Evolutionary conservation across 495 filamentous ascomycete genomes (phyloP).

Genomic region (Neurospora sp.): DNA sequence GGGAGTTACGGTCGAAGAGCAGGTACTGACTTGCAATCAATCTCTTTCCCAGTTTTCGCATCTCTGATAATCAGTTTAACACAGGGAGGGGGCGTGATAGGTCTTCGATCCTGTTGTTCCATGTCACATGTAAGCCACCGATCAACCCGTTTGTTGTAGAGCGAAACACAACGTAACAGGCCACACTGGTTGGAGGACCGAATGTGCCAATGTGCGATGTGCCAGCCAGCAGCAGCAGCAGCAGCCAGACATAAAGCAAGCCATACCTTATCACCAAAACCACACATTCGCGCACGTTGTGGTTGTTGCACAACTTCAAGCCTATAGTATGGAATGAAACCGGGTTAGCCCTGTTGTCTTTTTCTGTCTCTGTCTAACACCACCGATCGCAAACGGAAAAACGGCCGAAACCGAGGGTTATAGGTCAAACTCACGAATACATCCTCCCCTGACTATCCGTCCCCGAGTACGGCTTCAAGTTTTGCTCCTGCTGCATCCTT

Average conservation of each 20-base stretch:
- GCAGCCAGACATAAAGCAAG: not conserved
- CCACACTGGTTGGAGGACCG: not conserved
- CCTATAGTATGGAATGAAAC: constrained; percentile 27
- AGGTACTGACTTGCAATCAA: constrained; percentile 71
- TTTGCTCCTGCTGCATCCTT: constrained; percentile 16
- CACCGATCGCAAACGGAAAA: not conserved
- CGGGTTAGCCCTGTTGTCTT: constrained; percentile 1
- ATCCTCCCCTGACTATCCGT: constrained; percentile 16
- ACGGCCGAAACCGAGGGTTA: not conserved
- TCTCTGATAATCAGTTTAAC: constrained; percentile 78
- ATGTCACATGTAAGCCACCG: not conserved
- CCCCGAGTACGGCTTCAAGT: constrained; percentile 21
- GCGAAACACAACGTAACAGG: not conserved
- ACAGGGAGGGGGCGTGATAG: constrained; percentile 93
- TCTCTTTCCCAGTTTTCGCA: constrained; percentile 67
- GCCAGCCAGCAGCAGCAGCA: not conserved
- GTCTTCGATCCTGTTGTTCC: constrained; percentile 66
- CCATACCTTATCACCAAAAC: constrained; percentile 90
- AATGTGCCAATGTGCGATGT: not conserved
- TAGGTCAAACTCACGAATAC: constrained; percentile 19
- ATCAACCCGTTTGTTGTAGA: not conserved
- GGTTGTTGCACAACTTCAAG: constrained; percentile 88
- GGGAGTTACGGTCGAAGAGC: not conserved
- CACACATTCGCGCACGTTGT: constrained; percentile 92
- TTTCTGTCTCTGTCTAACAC: not conserved